phyloP scores from a whole-genome alignment of 352 stramenopile species.

The Pythium phragmitis region DNA sequence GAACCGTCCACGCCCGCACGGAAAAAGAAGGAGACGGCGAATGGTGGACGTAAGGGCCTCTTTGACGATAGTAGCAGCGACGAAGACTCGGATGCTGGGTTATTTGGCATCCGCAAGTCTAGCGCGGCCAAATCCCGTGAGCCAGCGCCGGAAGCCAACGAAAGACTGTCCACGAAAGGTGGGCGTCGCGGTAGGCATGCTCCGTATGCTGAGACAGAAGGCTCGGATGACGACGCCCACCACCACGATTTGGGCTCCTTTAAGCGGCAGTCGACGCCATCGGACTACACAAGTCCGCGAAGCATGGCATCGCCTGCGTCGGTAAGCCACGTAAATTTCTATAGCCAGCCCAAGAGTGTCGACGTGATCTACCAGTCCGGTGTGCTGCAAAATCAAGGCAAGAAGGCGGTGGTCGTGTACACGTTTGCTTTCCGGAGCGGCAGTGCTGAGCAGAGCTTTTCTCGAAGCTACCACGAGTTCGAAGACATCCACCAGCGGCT shows the following conservation, averaged over 20 bases:
- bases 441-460: conserved; percentile 49
- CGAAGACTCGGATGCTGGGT: conserved; percentile 41
- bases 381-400: conserved; percentile 54
- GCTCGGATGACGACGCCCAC: conserved; percentile 17
- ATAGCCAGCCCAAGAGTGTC: conserved; percentile 14
- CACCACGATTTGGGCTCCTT: neutral
- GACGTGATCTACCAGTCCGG: conserved; percentile 56
- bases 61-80: conserved; percentile 81
- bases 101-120: conserved; percentile 45
- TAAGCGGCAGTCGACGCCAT: conserved; percentile 3
- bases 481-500: conserved; percentile 68
- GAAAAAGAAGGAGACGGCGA: conserved; percentile 23
- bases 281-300: conserved; percentile 23
- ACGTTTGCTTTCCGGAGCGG: conserved; percentile 55
- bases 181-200: neutral
- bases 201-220: neutral
- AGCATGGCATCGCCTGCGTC: conserved; percentile 20
- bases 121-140: neutral
- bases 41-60: conserved; percentile 52
- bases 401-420: conserved; percentile 66
- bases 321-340: conserved; percentile 4
- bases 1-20: conserved; percentile 22
- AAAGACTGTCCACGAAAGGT: neutral
- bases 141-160: neutral
- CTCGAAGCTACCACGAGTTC: conserved; percentile 69